Conservation (phyloP, 202 grass and related monocot genomes). For the Carex arenaria region DNA sequence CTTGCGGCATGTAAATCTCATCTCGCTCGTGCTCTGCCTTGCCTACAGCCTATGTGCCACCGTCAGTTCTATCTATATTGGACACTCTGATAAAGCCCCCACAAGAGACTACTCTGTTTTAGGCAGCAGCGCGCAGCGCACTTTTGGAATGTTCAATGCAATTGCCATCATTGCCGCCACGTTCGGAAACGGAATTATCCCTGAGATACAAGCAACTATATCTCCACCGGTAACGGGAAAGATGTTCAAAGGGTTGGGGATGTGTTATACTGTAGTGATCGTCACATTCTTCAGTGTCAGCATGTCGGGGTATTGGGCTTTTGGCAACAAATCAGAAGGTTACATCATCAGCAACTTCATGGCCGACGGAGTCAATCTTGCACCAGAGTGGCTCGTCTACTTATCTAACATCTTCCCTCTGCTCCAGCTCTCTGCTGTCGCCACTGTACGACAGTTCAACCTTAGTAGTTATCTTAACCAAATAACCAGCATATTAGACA, state of each 20-base stretch:
- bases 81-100: slow-evolving; percentile 33
- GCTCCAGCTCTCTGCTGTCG: slow-evolving; percentile 60
- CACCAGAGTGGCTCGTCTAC: slow-evolving; percentile 52
- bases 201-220: slow-evolving; percentile 56
- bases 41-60: slow-evolving; percentile 67
- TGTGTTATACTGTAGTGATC: slow-evolving; percentile 61
- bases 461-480: not conserved
- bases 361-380: slow-evolving; percentile 33
- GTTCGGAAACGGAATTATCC: slow-evolving; percentile 70
- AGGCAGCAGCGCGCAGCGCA: slow-evolving; percentile 18
- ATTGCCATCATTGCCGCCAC: slow-evolving; percentile 74
- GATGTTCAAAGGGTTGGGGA: slow-evolving; percentile 78
- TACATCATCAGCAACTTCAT: slow-evolving; percentile 63
- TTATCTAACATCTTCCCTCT: slow-evolving; percentile 63
- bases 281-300: slow-evolving; percentile 80
- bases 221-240: slow-evolving; percentile 64
- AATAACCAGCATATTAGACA: not conserved
- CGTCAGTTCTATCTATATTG: slow-evolving; percentile 56
- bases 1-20: slow-evolving; percentile 64
- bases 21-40: slow-evolving; percentile 56
- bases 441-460: slow-evolving; percentile 26
- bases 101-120: slow-evolving; percentile 51
- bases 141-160: slow-evolving; percentile 66
- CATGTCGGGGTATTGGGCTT: slow-evolving; percentile 83
- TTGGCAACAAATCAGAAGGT: slow-evolving; percentile 55